A percentile compares a stretch with the other conserved stretches of the same genome.
phyloP scores from a whole-genome alignment of 1,139 yeast species.

The Pneumocystis canis region DNA sequence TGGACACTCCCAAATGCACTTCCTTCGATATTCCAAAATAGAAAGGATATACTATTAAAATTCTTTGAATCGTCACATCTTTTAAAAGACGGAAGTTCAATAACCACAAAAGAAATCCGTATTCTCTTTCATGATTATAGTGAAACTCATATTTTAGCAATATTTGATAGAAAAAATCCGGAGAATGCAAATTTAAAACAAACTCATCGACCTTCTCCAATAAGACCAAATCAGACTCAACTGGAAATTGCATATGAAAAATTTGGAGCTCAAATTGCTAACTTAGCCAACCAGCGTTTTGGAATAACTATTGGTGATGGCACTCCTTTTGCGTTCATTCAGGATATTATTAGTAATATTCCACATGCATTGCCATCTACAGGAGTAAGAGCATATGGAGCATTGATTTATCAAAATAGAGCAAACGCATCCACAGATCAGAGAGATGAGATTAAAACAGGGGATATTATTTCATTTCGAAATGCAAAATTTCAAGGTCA shows the following conservation, averaged over 20 bases:
- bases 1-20: constrained; percentile 44
- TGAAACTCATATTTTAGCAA: constrained; percentile 40
- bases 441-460: constrained; percentile 55
- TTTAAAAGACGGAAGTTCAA: constrained; percentile 43
- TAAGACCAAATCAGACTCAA: constrained; percentile 31
- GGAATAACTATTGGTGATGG: constrained; percentile 21
- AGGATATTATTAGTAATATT: constrained; percentile 23
- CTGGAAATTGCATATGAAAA: constrained; percentile 38
- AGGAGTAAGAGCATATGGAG: constrained; percentile 60
- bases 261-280: constrained; percentile 23
- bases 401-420: constrained; percentile 47
- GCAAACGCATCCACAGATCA: constrained; percentile 45
- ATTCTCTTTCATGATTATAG: constrained; percentile 61
- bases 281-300: constrained; percentile 19
- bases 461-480: constrained; percentile 67
- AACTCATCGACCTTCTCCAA: constrained; percentile 31
- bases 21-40: constrained; percentile 40
- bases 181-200: constrained; percentile 35
- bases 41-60: constrained; percentile 39
- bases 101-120: constrained; percentile 46
- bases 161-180: constrained; percentile 45
- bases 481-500: constrained; percentile 62
- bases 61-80: constrained; percentile 42
- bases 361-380: constrained; percentile 40
- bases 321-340: constrained; percentile 25